Base-by-base conservation (phyloP, 2,329 filamentous ascomycete species). In the Colletotrichum agaves region DNA sequence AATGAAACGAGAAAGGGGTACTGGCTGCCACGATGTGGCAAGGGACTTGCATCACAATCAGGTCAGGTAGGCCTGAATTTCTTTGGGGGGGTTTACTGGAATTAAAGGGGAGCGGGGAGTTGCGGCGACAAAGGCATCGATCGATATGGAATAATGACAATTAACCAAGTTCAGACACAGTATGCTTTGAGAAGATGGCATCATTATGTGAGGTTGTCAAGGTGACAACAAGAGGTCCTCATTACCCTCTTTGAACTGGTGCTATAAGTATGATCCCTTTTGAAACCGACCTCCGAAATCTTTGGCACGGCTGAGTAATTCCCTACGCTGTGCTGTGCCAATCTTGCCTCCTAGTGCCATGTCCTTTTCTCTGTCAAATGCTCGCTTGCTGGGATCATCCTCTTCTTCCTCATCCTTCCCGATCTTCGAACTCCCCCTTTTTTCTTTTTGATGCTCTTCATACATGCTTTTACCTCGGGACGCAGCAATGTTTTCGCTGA, bases 351-450 rank as follows among this genome's bases (percentile, higher is more conserved):
- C 90, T 2, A 93, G 81, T 43, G 88, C 91, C 88, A 98, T 97
- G 78, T 98, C 96, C 82, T 98, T 98, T 78, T 98, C 93, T 70
- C 90, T 87, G 80, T 98, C 93, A 79, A 98, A 98, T 0, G 88
- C 91, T 69, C 95, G 85, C 79, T 92, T 91, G 78, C 93, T 97
- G 0, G 96, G 95, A 76, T 98, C 94, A 79, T 98, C 95, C 21
- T 96, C 93, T 70, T 93, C 88, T 70, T 90, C 88, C 17, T 86
- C 82, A 6, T 76, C 80, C 70, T 80, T 80, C 63, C 69, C 73
- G 56, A 6, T 63, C 57, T 19, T 67, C 53, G 49, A 74, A 69
- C 37, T 72, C 63, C 31, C 71, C 74, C 75, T 78, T 67, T 72
- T 76, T 71, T 75, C 76, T 43, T 80, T 74, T 71, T 83, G 83